Conservation (phyloP, 2,329 filamentous ascomycete genomes). For the Neurospora sp. region DNA sequence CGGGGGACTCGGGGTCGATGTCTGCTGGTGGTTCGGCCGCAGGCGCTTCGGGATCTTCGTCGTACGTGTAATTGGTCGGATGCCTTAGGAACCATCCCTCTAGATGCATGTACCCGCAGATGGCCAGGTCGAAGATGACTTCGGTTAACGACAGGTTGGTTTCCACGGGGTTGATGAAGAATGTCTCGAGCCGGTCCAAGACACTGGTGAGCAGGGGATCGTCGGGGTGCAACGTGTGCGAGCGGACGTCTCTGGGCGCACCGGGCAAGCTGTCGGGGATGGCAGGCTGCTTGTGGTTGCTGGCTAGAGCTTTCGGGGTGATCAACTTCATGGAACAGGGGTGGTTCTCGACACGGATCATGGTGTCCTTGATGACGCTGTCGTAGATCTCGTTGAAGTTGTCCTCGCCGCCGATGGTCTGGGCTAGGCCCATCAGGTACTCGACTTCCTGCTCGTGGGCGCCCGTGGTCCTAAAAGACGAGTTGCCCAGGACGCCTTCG, state of each 20-base stretch:
- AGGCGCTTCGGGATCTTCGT: conserved; percentile 31
- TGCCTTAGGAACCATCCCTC: conserved; percentile 85
- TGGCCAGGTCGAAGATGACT: conserved; percentile 67
- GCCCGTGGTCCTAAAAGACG: conserved; percentile 55
- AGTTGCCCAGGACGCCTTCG: conserved; percentile 43
- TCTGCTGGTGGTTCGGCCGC: conserved; percentile 28
- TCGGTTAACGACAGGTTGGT: conserved; percentile 85
- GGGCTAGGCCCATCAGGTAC: conserved; percentile 57
- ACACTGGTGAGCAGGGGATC: conserved; percentile 57
- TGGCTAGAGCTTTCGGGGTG: conserved; percentile 46
- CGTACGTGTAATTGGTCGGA: conserved; percentile 52
- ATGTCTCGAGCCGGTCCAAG: conserved; percentile 62
- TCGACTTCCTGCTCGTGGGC: conserved; percentile 68
- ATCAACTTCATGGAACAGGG: conserved; percentile 63
- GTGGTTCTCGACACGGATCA: conserved; percentile 59
- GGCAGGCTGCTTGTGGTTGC: conserved; percentile 46
- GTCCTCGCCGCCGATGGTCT: conserved; percentile 56
- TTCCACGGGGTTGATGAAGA: conserved; percentile 84
- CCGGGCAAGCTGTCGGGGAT: conserved; percentile 47
- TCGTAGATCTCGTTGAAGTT: conserved; percentile 67
- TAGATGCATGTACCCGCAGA: conserved; percentile 74
- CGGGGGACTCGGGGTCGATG: conserved; percentile 29
- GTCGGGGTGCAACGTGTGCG: conserved; percentile 51
- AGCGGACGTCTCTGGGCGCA: conserved; percentile 49
- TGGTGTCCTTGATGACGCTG: conserved; percentile 59